Evolutionary conservation across 805 yeast genomes (phyloP).

Genomic region (Candida morakotiae): DNA sequence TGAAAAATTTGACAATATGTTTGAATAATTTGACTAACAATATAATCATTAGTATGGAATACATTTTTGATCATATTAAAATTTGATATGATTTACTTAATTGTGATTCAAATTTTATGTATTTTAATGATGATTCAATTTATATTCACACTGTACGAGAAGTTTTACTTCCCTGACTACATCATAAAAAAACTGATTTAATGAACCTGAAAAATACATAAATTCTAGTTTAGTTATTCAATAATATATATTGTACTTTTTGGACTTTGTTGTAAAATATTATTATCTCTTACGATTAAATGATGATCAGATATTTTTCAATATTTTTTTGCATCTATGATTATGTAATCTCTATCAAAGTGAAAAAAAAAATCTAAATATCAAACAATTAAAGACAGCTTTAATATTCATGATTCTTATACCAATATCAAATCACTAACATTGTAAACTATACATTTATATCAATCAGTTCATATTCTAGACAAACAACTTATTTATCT

Average conservation of each 20-base stretch:
- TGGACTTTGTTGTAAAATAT: too few species aligned
- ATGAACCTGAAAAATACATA: conserved; percentile 39
- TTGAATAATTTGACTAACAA: background rate
- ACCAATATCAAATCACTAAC: background rate
- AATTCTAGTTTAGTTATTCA: too few species aligned
- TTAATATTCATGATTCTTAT: background rate
- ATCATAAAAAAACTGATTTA: conserved; percentile 39
- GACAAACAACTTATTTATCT: too few species aligned
- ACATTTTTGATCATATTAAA: conserved; percentile 3
- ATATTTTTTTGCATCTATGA: too few species aligned
- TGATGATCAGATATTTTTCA: too few species aligned
- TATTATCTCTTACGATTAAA: too few species aligned
- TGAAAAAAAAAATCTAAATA: background rate
- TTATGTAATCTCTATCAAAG: too few species aligned
- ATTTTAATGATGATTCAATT: conserved; percentile 38
- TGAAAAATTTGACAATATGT: conserved; percentile 15
- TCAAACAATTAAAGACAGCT: too few species aligned
- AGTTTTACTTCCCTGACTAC: conserved; percentile 36
- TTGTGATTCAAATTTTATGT: conserved; percentile 7
- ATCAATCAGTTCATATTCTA: too few species aligned
- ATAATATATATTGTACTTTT: too few species aligned
- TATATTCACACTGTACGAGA: conserved; percentile 48
- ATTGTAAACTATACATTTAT: too few species aligned
- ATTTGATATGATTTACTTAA: conserved; percentile 1
- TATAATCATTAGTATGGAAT: too few species aligned